A percentile compares a stretch with the other conserved stretches of the same genome.
These are phyloP conservation scores for Suhomyces terraborum DNA, from an alignment of 1,139 yeast genomes.

Conservation along the genomic window DNA sequence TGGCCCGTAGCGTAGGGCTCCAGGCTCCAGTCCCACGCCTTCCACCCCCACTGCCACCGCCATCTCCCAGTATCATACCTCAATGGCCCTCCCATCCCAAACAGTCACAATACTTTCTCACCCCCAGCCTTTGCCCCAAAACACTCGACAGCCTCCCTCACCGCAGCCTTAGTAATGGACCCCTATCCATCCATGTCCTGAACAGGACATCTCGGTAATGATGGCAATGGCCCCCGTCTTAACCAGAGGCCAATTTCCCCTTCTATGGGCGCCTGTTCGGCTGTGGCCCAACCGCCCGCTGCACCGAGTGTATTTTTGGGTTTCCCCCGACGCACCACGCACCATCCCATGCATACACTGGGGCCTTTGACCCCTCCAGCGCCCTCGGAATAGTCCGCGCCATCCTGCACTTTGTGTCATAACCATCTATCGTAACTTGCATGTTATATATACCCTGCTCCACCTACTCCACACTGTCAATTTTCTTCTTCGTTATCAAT, in stretches of 20 bases:
- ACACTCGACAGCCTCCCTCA: too few relatives aligned
- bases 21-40: too few relatives aligned
- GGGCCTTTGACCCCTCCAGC: slow-evolving; percentile 4
- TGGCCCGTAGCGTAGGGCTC: too few relatives aligned
- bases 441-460: slow-evolving; percentile 5
- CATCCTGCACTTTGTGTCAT: slow-evolving; percentile 8
- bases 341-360: too few relatives aligned
- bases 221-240: neutral
- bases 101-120: too few relatives aligned
- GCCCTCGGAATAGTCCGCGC: slow-evolving; percentile 10
- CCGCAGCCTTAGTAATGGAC: neutral
- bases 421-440: slow-evolving; percentile 9
- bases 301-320: slow-evolving; percentile 1
- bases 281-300: slow-evolving; percentile 6
- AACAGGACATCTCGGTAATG: slow-evolving; percentile 1
- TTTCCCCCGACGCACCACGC: slow-evolving; percentile 2
- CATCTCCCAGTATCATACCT: too few relatives aligned
- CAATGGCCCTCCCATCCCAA: too few relatives aligned
- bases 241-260: neutral
- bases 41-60: too few relatives aligned
- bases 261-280: slow-evolving; percentile 1
- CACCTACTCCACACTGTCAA: slow-evolving; percentile 5
- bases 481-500: slow-evolving; percentile 1
- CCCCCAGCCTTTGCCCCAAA: too few relatives aligned
- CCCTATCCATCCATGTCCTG: slow-evolving; percentile 1